A percentile compares a stretch with the other conserved stretches of the same genome.
Conservation (phyloP, 2,329 filamentous ascomycete species). For the Aureobasidium sp. region DNA sequence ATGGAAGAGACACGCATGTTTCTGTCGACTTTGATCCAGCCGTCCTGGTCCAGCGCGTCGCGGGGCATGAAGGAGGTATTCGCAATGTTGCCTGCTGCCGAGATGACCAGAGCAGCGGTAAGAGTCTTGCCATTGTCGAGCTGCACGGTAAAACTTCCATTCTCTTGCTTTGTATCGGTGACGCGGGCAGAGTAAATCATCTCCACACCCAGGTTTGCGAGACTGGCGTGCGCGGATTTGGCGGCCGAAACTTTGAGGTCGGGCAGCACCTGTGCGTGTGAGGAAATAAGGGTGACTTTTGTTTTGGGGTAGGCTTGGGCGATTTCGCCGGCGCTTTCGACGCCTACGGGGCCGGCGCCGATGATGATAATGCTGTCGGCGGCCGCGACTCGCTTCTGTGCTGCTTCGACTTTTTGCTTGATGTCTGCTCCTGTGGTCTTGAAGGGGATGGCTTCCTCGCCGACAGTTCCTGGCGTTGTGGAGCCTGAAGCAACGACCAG, state of each 20-base stretch:
- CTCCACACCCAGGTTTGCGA: background rate
- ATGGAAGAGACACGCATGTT: slow-evolving; percentile 9
- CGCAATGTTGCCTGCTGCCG: slow-evolving; percentile 39
- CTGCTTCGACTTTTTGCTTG: background rate
- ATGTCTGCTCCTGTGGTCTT: slow-evolving; percentile 10
- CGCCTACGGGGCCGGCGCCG: background rate
- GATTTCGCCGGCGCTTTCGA: slow-evolving; percentile 8
- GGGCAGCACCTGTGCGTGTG: slow-evolving; percentile 2
- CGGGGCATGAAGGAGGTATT: slow-evolving; percentile 42
- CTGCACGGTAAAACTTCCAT: slow-evolving; percentile 18
- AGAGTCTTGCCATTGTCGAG: slow-evolving; percentile 36
- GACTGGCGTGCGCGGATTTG: background rate
- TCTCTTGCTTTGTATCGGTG: background rate
- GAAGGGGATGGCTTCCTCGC: slow-evolving; percentile 12
- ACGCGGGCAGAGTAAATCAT: slow-evolving; percentile 3
- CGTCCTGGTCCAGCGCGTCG: background rate
- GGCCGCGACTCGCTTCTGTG: background rate
- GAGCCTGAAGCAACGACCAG: slow-evolving; percentile 45
- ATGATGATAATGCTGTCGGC: slow-evolving; percentile 7
- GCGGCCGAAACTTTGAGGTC: slow-evolving; percentile 2
- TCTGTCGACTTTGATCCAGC: slow-evolving; percentile 11
- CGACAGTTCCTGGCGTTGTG: slow-evolving; percentile 24
- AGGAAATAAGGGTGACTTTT: background rate
- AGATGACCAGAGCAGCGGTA: slow-evolving; percentile 41
- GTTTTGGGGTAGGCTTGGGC: background rate